Evolutionary conservation across 2,329 filamentous ascomycete species (phyloP), one percentile per base, ranked within the genome.

Genomic region (Epichloe brachyelytri): DNA sequence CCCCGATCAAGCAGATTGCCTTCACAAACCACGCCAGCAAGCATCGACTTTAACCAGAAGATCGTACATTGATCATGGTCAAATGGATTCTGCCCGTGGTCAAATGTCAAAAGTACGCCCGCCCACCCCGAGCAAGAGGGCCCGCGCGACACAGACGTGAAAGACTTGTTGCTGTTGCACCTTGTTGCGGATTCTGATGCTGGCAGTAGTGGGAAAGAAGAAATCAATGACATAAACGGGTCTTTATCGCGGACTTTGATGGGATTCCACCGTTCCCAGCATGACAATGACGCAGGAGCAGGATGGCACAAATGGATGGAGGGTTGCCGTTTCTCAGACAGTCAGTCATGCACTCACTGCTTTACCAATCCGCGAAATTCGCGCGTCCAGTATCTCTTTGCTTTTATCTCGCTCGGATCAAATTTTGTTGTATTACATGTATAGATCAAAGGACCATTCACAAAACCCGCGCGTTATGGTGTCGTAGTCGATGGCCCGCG

Each of bases 11-110:
- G 34, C 34, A 49, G 37, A 47, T 53, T 43, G 33, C 47, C 33
- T 33, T 22, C 39, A n/a, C 40, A 49, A 19, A 39, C 34, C 40
- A 52, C 47, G 20, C n/a, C 41, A 12, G 26, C 43, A 41, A 41
- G 47, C 44, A 53, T 53, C 51, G 51, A 43, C 43, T 45, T 50
- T 53, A 44, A 38, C 43, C 41, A 46, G 48, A 47, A 46, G 51
- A 53, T 53, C 51, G 51, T 41, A 40, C 45, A 50, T 50, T 26
- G 15, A 4, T 34, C 43, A 50, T 52, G 46, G 43, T 26, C 43
- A 46, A 49, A 52, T 49, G 37, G 22, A 30, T 44, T 49, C 19
- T 22, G 46, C 43, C 19, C 47, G 43, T 50, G 50, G 51, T 11
- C 43, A 46, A 44, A 50, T 46, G 44, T n/a, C 43, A 48, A 20